Evolutionary conservation across 2,329 filamentous ascomycete genomes (phyloP), one percentile per base, ranked within the genome.

Genomic region (Eurotiales sp.): DNA sequence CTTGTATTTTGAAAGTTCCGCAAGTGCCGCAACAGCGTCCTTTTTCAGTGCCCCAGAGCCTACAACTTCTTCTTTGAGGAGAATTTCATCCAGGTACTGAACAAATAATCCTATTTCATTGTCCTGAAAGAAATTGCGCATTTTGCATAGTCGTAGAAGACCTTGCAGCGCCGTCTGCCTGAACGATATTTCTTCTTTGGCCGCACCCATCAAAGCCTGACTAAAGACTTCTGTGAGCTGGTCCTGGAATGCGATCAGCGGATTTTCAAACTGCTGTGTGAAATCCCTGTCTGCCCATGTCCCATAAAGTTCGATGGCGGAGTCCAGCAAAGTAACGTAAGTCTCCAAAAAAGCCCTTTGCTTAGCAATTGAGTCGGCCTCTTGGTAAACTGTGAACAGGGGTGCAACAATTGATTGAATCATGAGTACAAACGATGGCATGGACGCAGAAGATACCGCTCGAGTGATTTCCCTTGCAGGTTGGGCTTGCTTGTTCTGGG

Each of bases 401-500:
- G 75, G 75, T 0, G 83, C 79, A 21, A 86, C 65, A 12, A 83
- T 72, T 4, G 77, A 75, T 59, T 80, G 76, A 8, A 82, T 68
- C 8, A 85, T 65, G 37, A 80, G 71, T 46, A 77, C 77, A 46
- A 81, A 81, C 1, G 83, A 75, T 15, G 75, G 64, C 1, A 74
- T 65, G 15, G 81, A 82, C 5, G 81, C 77, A 41, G 77, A 73
- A 1, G 81, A 77, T 10, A 84, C 67, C 6, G 77, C 77, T 32
- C 76, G 71, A 14, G 87, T 62, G 15, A 87, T 85, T 22, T 80
- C 77, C 15, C 82, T 82, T 3, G 82, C 77, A 8, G 82, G 82
- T 59, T 81, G 81, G 3, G 84, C 85, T 61, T 87, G 82, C 61
- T 86, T 86, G 4, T 83, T 84, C 40, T 84, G 83, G 6, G 84